A percentile compares a stretch with the other conserved stretches of the same genome.
Evolutionary conservation across 768 basidiomycete species (phyloP).

Genomic region (Gyrodon lividus): DNA sequence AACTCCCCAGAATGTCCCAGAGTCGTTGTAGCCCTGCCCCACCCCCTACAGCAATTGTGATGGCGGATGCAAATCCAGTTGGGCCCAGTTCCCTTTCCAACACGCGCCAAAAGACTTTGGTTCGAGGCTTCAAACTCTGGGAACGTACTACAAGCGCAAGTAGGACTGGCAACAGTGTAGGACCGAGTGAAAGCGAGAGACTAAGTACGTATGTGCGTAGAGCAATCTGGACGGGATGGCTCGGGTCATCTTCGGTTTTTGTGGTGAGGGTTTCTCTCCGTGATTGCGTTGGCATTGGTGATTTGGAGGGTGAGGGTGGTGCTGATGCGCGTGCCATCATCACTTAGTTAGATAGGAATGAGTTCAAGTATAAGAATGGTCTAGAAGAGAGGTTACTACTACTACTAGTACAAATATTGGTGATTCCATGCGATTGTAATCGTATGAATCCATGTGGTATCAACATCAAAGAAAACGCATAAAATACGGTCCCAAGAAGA

Average conservation of each 20-base stretch:
- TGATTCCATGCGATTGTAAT: no score
- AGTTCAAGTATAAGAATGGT: no score
- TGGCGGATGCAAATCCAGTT: conserved; percentile 68
- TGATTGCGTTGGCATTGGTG: background rate
- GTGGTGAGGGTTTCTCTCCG: conserved; percentile 1
- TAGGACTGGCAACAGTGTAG: conserved; percentile 56
- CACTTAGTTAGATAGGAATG: no score
- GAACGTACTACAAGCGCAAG: conserved; percentile 35
- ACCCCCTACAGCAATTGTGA: conserved; percentile 62
- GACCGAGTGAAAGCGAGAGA: conserved; percentile 65
- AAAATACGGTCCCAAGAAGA: background rate
- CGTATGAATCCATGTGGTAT: background rate
- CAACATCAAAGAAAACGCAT: background rate
- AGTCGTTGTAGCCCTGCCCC: conserved; percentile 53
- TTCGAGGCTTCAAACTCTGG: conserved; percentile 21
- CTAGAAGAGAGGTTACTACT: no score
- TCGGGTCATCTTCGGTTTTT: conserved; percentile 29
- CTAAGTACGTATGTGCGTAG: conserved; percentile 68
- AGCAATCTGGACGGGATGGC: conserved; percentile 57
- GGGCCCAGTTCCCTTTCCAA: conserved; percentile 56
- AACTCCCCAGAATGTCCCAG: conserved; percentile 34
- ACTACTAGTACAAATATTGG: no score
- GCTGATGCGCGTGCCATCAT: conserved; percentile 6
- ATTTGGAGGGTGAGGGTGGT: background rate
- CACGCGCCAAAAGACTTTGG: conserved; percentile 28